Evolutionary conservation across 768 basidiomycete genomes (phyloP).

Genomic region (Lyophyllum decastes): DNA sequence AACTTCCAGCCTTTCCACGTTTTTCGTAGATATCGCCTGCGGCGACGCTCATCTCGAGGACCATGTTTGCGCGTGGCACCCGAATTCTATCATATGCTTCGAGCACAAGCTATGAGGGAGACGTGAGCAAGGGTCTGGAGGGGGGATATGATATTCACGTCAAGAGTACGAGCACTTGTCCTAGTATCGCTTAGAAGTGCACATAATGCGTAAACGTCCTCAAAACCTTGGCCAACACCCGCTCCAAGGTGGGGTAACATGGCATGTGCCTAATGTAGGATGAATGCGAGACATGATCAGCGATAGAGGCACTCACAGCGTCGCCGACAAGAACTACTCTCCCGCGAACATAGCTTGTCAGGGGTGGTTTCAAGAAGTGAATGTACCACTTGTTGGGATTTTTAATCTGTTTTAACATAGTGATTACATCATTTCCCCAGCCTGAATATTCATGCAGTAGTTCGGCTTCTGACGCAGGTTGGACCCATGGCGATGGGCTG

Average conservation of each 20-base stretch:
- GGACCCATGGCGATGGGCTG: conserved; percentile 40
- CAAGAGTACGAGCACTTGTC: conserved; percentile 38
- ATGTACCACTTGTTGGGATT: conserved; percentile 54
- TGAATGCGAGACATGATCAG: neutral
- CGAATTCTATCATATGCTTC: conserved; percentile 45
- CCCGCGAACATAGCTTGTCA: conserved; percentile 43
- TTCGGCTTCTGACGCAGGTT: conserved; percentile 39
- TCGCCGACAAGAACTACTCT: conserved; percentile 56
- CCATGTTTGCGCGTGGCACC: conserved; percentile 49
- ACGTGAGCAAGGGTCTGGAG: neutral
- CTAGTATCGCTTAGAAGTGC: conserved; percentile 45
- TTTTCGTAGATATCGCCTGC: conserved; percentile 47
- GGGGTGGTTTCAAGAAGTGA: conserved; percentile 43
- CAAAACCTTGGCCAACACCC: conserved; percentile 61
- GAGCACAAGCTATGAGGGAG: conserved; percentile 40
- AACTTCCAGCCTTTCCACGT: conserved; percentile 33
- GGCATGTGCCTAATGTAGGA: conserved; percentile 48
- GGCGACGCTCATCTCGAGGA: conserved; percentile 40
- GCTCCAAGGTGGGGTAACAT: conserved; percentile 63
- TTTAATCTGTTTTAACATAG: conserved; percentile 42
- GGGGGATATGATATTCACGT: conserved; percentile 27
- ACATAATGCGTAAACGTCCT: conserved; percentile 51
- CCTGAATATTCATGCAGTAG: conserved; percentile 42
- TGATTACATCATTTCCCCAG: conserved; percentile 46
- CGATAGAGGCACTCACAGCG: conserved; percentile 34